Conservation (phyloP, 2,329 filamentous ascomycete genomes). For the Berkeleyomyces rouxiae region DNA sequence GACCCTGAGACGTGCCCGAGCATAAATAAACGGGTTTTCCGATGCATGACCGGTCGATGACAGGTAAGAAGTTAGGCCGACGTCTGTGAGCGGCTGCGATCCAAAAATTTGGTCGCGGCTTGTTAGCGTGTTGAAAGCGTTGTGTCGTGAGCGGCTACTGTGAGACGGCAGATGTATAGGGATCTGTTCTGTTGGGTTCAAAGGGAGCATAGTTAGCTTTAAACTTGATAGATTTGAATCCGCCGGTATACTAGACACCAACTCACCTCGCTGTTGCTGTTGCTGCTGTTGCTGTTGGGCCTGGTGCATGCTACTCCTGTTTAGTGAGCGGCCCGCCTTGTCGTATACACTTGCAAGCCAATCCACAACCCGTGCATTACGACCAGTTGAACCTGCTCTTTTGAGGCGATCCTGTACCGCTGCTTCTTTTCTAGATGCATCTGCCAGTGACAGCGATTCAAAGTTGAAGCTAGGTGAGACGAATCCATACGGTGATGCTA, state of each 20-base stretch:
- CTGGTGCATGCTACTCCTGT: not conserved
- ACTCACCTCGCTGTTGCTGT: not conserved
- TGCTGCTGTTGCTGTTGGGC: not conserved
- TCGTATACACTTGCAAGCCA: conserved; percentile 2
- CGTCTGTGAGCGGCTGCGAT: not conserved
- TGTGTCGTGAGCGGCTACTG: not conserved
- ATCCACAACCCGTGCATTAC: conserved; percentile 2
- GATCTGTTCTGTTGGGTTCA: not conserved
- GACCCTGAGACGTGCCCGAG: not conserved
- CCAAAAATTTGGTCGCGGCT: conserved; percentile 8
- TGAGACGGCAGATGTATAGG: not conserved
- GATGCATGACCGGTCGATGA: not conserved
- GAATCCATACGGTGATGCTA: not conserved
- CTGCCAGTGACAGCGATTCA: not conserved
- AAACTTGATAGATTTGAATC: not conserved
- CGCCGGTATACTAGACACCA: not conserved
- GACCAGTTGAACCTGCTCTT: not conserved
- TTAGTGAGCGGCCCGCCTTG: not conserved
- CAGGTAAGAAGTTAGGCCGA: not conserved
- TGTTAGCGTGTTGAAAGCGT: not conserved
- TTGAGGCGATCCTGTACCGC: not conserved
- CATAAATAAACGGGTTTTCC: conserved; percentile 8
- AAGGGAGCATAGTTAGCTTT: not conserved
- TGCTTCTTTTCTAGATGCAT: not conserved
- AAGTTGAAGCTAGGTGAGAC: not conserved